Base-by-base conservation (phyloP, 441 rosid genomes). In the Jatropha podagrica region DNA sequence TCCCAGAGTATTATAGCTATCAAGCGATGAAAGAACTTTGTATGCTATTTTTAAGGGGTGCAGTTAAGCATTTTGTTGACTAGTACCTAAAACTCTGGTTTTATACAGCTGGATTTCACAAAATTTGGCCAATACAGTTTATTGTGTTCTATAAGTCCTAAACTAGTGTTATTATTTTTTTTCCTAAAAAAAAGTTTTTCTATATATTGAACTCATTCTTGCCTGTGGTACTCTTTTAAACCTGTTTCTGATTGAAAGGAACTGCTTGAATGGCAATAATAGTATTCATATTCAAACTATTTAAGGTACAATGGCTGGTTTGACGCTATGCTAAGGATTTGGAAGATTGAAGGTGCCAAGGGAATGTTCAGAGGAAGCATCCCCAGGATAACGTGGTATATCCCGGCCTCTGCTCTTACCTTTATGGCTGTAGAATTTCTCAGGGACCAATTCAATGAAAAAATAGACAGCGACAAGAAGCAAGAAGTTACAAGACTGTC, bases 391-490 rank as follows among this genome's bases (percentile, higher is more conserved):
- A 84, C 92, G 73, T 94, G 98, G 98, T 92, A 94, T 76, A 85
- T 94, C 80, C 97, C 98, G 20, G 98, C 98, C 42, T 92, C 97
- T 9, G 98, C 98, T 44, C 94, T 94, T 18, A 94, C 92, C 8
- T 94, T 94, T 92, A 94, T 94, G 98, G 97, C 97, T 46, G 94
- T 92, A 17, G 98, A 94, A 80, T 91, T 90, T 78, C 90, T 94
- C 37, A 87, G 98, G 76, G 92, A 85, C 44, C 85, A 76, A 44
- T 94, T 94, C 81, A 90, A 91, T 63, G 86, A 87, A 69, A 82
- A 82, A 69, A 46, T 54, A 41, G 77, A 82, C 15, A 40, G 20
- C 1, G 54, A 63, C 32, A 77, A 49, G 5, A 17, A 58, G 10
- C 82, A 77, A 72, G 85, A 85, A 79, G 74, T 79, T 72, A 69